A percentile compares a stretch with the other conserved stretches of the same genome.
Evolutionary conservation across 2,329 filamentous ascomycete genomes (phyloP).

Genomic region (Corniculantispora saksenae): DNA sequence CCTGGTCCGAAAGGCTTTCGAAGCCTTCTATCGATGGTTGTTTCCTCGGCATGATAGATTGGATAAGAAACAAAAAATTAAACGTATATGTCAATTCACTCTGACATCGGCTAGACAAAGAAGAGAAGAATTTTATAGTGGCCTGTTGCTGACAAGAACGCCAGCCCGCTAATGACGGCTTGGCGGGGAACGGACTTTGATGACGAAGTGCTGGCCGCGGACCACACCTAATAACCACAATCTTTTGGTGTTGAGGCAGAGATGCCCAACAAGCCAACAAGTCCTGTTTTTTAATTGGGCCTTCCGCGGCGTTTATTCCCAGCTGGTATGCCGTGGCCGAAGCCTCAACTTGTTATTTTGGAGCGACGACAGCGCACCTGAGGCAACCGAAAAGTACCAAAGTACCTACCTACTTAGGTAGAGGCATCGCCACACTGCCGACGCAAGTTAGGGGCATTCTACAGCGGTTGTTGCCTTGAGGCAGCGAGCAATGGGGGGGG

Average conservation of each 20-base stretch:
- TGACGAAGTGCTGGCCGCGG: background rate
- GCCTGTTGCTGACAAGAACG: background rate
- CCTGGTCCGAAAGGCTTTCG: constrained; percentile 46
- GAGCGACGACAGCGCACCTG: background rate
- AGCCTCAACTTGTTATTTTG: background rate
- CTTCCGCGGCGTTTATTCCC: background rate
- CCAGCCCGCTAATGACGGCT: background rate
- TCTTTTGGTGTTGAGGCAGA: background rate
- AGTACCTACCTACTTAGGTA: no score
- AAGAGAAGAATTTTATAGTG: background rate
- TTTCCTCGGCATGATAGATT: constrained; percentile 19
- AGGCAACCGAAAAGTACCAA: no score
- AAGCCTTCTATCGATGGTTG: constrained; percentile 43
- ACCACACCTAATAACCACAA: no score
- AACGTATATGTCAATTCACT: background rate
- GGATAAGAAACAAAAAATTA: background rate
- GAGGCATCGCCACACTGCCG: no score
- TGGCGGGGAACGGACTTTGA: constrained; percentile 11
- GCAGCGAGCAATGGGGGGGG: no score
- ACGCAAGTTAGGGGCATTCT: no score
- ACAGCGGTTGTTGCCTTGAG: no score
- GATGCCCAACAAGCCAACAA: constrained; percentile 6
- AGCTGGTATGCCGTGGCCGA: background rate
- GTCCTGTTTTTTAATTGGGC: background rate
- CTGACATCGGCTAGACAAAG: background rate